Conservation (phyloP, 2,329 filamentous ascomycete genomes). For the Penicillium palitans region DNA sequence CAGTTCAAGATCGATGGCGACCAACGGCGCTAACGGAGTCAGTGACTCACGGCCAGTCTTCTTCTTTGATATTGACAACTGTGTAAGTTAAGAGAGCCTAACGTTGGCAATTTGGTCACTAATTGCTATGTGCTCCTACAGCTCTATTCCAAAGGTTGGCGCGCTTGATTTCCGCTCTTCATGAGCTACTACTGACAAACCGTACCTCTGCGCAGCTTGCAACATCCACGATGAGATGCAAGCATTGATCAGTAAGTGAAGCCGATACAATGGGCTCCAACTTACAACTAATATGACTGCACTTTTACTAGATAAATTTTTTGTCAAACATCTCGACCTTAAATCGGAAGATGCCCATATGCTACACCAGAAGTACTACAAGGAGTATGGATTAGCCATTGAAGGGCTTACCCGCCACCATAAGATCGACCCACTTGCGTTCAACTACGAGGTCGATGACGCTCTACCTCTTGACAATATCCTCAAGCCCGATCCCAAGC, state of each 20-base stretch:
- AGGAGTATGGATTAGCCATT: slow-evolving; percentile 93
- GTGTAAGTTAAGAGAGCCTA: slow-evolving; percentile 53
- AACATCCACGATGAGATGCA: slow-evolving; percentile 89
- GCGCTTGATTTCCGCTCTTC: neutral
- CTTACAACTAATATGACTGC: neutral
- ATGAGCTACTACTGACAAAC: slow-evolving; percentile 15
- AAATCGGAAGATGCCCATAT: slow-evolving; percentile 74
- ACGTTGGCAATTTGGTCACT: neutral
- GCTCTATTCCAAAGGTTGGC: slow-evolving; percentile 79
- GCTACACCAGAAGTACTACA: slow-evolving; percentile 90
- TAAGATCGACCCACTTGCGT: slow-evolving; percentile 90
- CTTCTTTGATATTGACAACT: slow-evolving; percentile 97
- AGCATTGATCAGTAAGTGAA: slow-evolving; percentile 64
- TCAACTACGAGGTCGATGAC: slow-evolving; percentile 93
- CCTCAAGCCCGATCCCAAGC: slow-evolving; percentile 72
- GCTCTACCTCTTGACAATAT: slow-evolving; percentile 83
- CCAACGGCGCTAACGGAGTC: slow-evolving; percentile 20
- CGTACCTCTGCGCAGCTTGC: slow-evolving; percentile 53
- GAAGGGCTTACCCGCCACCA: slow-evolving; percentile 92
- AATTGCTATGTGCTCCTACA: slow-evolving; percentile 27
- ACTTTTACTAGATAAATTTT: slow-evolving; percentile 54
- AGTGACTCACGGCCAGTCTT: slow-evolving; percentile 55
- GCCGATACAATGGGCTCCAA: neutral
- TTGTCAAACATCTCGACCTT: slow-evolving; percentile 69
- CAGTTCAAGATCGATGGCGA: slow-evolving; percentile 26